Conservation (phyloP, 2,329 filamentous ascomycete genomes). For the Colletotrichum plurivorum region DNA sequence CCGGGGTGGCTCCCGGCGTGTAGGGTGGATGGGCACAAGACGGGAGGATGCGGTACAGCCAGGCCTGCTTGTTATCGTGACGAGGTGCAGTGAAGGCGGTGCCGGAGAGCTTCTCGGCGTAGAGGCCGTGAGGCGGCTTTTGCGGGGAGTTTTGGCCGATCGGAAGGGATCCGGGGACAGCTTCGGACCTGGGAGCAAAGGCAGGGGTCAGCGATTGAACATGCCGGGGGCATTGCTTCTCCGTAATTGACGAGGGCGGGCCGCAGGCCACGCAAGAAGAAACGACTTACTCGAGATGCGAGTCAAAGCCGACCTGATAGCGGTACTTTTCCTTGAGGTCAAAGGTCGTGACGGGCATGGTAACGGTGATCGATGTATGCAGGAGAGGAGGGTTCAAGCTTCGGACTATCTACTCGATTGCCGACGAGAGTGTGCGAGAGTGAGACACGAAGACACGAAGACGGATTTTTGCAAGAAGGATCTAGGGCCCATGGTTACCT, state of each 20-base stretch:
- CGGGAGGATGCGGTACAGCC: conserved; percentile 79
- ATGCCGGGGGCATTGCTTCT: background rate
- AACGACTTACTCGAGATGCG: conserved; percentile 78
- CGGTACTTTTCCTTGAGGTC: conserved; percentile 71
- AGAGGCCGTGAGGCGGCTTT: conserved; percentile 82
- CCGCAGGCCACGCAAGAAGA: background rate
- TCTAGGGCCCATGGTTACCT: background rate
- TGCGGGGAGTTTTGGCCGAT: conserved; percentile 86
- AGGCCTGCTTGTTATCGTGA: conserved; percentile 78
- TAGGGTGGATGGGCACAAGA: conserved; percentile 73
- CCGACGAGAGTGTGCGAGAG: background rate
- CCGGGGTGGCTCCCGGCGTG: conserved; percentile 57
- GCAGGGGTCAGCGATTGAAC: background rate
- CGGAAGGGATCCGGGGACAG: conserved; percentile 80
- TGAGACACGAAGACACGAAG: background rate
- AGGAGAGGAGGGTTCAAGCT: background rate
- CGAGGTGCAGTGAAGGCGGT: conserved; percentile 80
- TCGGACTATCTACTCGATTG: background rate
- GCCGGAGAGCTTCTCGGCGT: conserved; percentile 84
- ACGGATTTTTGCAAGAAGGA: background rate
- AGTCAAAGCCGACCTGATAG: conserved; percentile 85
- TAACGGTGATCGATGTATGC: conserved; percentile 22
- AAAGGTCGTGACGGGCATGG: conserved; percentile 67
- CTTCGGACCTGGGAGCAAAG: conserved; percentile 73
- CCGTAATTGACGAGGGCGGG: background rate